Percentiles rank a stretch among this genome's conserved stretches.
Evolutionary conservation across 441 rosid species (phyloP).

Genomic region (Manihot esculenta): DNA sequence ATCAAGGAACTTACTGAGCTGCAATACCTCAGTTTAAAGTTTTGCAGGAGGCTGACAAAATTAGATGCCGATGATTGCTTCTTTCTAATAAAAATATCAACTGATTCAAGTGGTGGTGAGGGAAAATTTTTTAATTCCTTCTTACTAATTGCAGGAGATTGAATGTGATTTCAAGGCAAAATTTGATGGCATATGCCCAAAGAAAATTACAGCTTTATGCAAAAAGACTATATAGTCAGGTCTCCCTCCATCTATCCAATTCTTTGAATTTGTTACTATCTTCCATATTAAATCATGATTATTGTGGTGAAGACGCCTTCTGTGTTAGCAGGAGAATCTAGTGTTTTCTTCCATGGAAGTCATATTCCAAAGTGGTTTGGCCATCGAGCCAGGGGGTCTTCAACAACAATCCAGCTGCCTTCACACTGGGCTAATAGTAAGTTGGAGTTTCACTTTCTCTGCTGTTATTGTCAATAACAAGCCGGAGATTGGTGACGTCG

Average conservation of each 20-base stretch:
- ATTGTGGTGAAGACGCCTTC: background rate
- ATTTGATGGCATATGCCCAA: background rate
- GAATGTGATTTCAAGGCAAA: background rate
- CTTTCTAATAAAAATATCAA: background rate
- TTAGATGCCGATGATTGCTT: conserved; percentile 1
- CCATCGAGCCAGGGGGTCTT: conserved; percentile 7
- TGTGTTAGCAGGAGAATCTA: background rate
- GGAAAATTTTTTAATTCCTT: background rate
- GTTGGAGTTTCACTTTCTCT: conserved; percentile 17
- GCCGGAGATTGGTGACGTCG: too few relatives aligned
- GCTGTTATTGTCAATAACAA: background rate
- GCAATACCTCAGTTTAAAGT: background rate
- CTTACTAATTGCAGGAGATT: conserved; percentile 15
- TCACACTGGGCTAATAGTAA: background rate
- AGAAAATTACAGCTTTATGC: background rate
- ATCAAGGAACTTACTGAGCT: conserved; percentile 15
- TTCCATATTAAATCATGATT: background rate
- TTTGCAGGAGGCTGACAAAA: conserved; percentile 17
- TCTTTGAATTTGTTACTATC: background rate
- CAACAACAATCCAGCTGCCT: conserved; percentile 19
- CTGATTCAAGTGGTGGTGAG: too few relatives aligned
- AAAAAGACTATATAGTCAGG: background rate
- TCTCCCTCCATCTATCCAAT: background rate
- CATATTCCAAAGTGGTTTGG: conserved; percentile 22
- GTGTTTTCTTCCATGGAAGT: conserved; percentile 14